Evolutionary conservation across 208 protist genomes (phyloP).

Genomic region (Acanthamoeba lenticulata): DNA sequence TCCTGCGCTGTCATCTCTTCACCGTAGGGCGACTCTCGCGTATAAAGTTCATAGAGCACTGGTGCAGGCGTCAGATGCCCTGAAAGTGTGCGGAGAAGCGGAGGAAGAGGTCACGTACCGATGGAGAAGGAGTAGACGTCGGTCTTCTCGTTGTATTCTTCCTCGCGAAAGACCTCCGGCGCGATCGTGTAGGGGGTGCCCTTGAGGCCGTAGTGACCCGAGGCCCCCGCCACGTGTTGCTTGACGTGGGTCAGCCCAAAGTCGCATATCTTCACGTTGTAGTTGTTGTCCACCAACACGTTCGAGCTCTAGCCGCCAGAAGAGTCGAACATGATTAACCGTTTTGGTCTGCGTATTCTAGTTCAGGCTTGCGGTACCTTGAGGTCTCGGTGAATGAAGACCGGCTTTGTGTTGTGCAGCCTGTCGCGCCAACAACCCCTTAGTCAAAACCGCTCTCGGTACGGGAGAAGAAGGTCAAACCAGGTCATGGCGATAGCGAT

Average conservation of each 20-base stretch:
- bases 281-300: constrained; percentile 35
- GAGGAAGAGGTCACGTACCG: not conserved
- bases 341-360: too few relatives aligned
- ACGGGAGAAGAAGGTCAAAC: not conserved
- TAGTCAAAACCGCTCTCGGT: not conserved
- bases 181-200: constrained; percentile 40
- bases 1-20: constrained; percentile 20
- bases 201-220: constrained; percentile 22
- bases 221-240: not conserved
- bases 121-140: constrained; percentile 42
- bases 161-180: constrained; percentile 8
- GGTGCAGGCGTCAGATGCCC: not conserved
- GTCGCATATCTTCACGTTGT: constrained; percentile 54
- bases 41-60: not conserved
- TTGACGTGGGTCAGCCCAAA: constrained; percentile 46
- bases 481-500: constrained; percentile 35
- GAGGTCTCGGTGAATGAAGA: constrained; percentile 30
- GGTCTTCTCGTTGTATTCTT: constrained; percentile 60
- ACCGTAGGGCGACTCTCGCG: not conserved
- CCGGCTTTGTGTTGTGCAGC: constrained; percentile 28
- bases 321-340: not conserved
- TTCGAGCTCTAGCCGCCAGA: not conserved
- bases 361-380: not conserved
- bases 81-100: not conserved
- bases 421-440: not conserved